Evolutionary conservation across 148 eudicot genomes (phyloP).

Genomic region (Beta vulgaris): DNA sequence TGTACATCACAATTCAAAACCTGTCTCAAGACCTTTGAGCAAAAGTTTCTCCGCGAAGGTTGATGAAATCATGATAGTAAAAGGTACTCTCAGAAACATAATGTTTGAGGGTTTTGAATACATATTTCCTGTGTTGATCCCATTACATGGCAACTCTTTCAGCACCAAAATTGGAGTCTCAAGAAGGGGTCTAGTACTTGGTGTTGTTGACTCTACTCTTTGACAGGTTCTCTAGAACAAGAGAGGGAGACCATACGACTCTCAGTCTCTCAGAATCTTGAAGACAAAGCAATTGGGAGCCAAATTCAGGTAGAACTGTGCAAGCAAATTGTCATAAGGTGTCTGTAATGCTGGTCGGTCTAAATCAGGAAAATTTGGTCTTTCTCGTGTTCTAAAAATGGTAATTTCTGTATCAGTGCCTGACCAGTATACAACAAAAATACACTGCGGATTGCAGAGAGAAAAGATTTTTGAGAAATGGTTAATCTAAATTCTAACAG

Average conservation of each 20-base stretch:
- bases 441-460: background rate
- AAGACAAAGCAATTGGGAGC: background rate
- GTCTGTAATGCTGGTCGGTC: no score
- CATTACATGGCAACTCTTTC: background rate
- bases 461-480: background rate
- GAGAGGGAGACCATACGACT: background rate
- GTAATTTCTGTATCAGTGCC: background rate
- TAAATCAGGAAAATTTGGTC: no score
- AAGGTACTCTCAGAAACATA: background rate
- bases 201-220: no score
- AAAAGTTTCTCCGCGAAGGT: no score
- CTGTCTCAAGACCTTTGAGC: no score
- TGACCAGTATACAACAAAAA: background rate
- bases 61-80: no score
- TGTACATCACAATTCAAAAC: no score
- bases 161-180: background rate
- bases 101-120: background rate
- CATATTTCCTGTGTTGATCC: background rate
- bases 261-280: background rate
- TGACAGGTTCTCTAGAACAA: background rate
- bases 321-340: background rate
- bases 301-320: background rate
- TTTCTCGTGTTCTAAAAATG: background rate
- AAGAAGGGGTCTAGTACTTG: no score
- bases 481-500: background rate